phyloP scores from a whole-genome alignment of 2,329 filamentous ascomycete genomes.

The Cercospora brassicicola region DNA sequence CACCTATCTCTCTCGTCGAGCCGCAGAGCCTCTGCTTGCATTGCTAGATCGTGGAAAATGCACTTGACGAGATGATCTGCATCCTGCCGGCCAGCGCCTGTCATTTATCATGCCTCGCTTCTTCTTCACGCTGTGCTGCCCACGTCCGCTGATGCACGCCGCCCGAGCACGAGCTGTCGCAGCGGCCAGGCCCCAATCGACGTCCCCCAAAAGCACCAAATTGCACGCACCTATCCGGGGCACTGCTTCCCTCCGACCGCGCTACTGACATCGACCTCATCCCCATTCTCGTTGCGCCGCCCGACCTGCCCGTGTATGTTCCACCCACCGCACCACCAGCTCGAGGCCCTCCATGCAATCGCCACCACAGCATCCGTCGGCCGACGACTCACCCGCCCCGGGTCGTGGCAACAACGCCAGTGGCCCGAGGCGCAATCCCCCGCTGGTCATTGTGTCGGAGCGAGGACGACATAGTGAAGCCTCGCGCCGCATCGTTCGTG shows the following conservation, averaged over 20 bases:
- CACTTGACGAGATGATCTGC: slow-evolving; percentile 13
- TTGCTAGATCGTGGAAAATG: slow-evolving; percentile 4
- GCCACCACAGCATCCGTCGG: not conserved
- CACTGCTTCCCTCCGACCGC: not conserved
- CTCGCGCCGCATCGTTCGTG: slow-evolving; percentile 37
- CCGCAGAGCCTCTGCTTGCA: slow-evolving; percentile 14
- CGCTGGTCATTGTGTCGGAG: slow-evolving; percentile 39
- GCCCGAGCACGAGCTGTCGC: not conserved
- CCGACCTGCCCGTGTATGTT: not conserved
- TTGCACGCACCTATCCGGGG: not conserved
- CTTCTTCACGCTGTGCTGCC: not conserved
- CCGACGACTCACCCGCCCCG: not conserved
- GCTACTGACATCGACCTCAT: not conserved
- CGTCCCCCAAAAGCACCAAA: not conserved
- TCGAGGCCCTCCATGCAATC: not conserved
- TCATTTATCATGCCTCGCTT: not conserved
- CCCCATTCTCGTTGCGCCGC: not conserved
- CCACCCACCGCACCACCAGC: not conserved
- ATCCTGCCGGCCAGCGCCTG: not conserved
- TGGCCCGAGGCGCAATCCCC: slow-evolving; percentile 24
- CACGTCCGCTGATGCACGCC: not conserved
- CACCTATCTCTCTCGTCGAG: slow-evolving; percentile 12
- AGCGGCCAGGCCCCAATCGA: not conserved
- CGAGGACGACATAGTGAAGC: slow-evolving; percentile 35
- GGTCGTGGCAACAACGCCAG: slow-evolving; percentile 1